phyloP scores from a whole-genome alignment of 108 stramenopile genomes.

The Cyclotella atomus region DNA sequence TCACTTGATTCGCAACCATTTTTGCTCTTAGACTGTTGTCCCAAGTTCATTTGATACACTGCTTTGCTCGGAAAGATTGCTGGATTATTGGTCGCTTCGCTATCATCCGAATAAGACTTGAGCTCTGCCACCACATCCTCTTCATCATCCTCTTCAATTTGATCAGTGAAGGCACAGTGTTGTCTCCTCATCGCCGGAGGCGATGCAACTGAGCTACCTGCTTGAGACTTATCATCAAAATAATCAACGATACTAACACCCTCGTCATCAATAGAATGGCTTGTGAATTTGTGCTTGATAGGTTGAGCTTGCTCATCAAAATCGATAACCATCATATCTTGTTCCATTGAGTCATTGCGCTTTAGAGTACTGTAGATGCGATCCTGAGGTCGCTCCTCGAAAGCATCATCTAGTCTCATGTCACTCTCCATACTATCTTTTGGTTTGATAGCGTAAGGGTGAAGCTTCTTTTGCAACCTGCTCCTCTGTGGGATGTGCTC shows the following conservation, averaged over 20 bases:
- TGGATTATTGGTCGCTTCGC: conserved; percentile 38
- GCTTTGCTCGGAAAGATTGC: conserved; percentile 36
- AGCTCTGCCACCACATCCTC: not conserved
- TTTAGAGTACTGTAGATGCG: conserved; percentile 22
- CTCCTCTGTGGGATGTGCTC: conserved; percentile 8
- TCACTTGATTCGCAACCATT: conserved; percentile 25
- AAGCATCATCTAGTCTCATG: conserved; percentile 30
- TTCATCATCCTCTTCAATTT: conserved; percentile 17
- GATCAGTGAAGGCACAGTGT: conserved; percentile 25
- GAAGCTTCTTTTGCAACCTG: conserved; percentile 1
- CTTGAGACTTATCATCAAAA: not conserved
- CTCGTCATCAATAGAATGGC: not conserved
- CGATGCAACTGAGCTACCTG: conserved; percentile 20
- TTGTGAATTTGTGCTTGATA: not conserved
- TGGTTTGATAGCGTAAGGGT: conserved; percentile 32
- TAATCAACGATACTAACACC: not conserved
- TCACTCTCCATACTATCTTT: conserved; percentile 54
- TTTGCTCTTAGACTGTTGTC: conserved; percentile 4
- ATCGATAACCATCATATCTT: conserved; percentile 42
- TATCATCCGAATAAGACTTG: conserved; percentile 26
- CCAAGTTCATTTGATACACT: conserved; percentile 43
- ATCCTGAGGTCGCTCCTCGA: not conserved
- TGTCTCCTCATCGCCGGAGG: conserved; percentile 33
- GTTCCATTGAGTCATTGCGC: conserved; percentile 42
- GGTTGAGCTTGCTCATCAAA: conserved; percentile 22